Base-by-base conservation (phyloP, 129 eudicot genomes). In the Flaveria linearis region DNA sequence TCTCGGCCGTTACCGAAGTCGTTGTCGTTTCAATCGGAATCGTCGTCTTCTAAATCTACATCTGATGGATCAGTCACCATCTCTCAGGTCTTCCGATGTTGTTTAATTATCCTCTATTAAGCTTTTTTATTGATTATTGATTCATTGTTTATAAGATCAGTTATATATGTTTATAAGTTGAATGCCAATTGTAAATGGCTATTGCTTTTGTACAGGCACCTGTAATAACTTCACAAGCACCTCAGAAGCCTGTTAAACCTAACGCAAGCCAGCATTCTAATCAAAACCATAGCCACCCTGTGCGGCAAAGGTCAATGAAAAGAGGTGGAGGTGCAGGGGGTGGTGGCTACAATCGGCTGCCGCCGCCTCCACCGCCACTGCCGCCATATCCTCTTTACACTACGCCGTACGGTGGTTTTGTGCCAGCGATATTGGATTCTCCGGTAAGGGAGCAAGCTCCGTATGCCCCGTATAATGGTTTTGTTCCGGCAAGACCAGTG, bases 371-470 rank as follows among this genome's bases (percentile, higher is more conserved):
- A 41, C 82, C 86, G 15, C 84, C 82, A 11, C 82, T 86, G 22
- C 96, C 93, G 1, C 84, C 87, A 1, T 88, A 82, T 69, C 91
- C 96, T 45, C 71, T 83, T 7, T 77, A 74, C 51, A 89, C 84
- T 64, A 46, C 77, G 76, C 69, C 89, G 1, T 85, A 76, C 72
- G 83, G 83, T 25, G 78, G 66, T 53, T 43, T 81, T 72, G 78
- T 85, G 51, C 87, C 96, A 9, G 74, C 87, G 33, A 77, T 71
- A 9, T 23, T 78, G 36, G 96, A 87, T 25, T 9, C 78, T 20
- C 51, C 84, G 4, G 79, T 80, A 25, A 79, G 86, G 76, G 90
- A 84, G 73, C 88, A 84, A 11, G 30, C 84, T 22, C 68, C 77
- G 1, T 84, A 64, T 46, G 42, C 86, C n/a, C 67, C 77, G 2